Conservation (phyloP, 2,329 filamentous ascomycete species). For the Pyrenochaeta sp. region DNA sequence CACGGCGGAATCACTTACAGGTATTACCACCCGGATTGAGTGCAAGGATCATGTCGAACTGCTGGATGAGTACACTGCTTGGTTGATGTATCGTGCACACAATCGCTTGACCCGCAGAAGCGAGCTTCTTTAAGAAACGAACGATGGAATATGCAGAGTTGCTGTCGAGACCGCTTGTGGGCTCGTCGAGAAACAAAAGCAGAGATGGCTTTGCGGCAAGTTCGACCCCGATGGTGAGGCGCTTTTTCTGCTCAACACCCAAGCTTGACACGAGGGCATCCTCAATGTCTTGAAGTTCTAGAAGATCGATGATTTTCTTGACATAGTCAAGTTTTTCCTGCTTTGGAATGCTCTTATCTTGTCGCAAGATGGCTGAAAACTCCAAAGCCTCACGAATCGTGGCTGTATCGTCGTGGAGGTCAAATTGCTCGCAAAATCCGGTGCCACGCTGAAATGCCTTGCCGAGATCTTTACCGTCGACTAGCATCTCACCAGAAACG, state of each 20-base stretch:
- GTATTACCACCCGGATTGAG: slow-evolving; percentile 74
- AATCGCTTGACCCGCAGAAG: slow-evolving; percentile 73
- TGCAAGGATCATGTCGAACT: slow-evolving; percentile 78
- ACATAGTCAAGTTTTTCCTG: slow-evolving; percentile 73
- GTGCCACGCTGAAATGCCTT: slow-evolving; percentile 71
- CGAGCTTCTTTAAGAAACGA: slow-evolving; percentile 73
- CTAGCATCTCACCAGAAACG: slow-evolving; percentile 74
- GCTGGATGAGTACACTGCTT: slow-evolving; percentile 72
- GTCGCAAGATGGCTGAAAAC: slow-evolving; percentile 72
- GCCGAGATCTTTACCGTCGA: slow-evolving; percentile 70
- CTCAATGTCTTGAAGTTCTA: slow-evolving; percentile 71
- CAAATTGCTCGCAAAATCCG: slow-evolving; percentile 76
- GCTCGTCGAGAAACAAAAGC: slow-evolving; percentile 76
- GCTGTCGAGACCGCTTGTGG: slow-evolving; percentile 74
- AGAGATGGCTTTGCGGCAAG: slow-evolving; percentile 68
- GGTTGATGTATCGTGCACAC: slow-evolving; percentile 80
- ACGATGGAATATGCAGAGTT: slow-evolving; percentile 75
- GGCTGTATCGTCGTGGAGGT: slow-evolving; percentile 73
- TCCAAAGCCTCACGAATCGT: slow-evolving; percentile 74
- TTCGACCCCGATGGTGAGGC: slow-evolving; percentile 77
- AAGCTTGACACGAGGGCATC: slow-evolving; percentile 72
- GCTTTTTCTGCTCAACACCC: slow-evolving; percentile 75
- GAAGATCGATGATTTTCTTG: slow-evolving; percentile 69
- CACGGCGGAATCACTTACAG: slow-evolving; percentile 33
- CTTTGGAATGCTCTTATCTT: slow-evolving; percentile 62